A percentile compares a stretch with the other conserved stretches of the same genome.
phyloP scores from a whole-genome alignment of 345 rosid species.

The Gossypium stocksii region DNA sequence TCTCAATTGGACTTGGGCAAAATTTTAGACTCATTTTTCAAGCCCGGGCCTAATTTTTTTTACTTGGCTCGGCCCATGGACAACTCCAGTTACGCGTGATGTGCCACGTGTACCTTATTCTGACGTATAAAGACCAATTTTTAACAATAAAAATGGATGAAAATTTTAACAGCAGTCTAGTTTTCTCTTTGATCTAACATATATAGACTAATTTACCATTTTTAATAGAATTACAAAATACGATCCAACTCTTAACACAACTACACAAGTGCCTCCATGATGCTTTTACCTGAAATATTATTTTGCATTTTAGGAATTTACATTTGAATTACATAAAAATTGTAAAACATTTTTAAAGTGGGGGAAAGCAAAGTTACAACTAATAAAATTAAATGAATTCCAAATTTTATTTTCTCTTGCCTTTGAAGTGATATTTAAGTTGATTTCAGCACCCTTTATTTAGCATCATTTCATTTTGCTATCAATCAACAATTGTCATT shows the following conservation, averaged over 20 bases:
- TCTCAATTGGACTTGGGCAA: too few species aligned
- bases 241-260: too few species aligned
- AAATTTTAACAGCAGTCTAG: fast-evolving
- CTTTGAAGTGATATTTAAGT: not conserved
- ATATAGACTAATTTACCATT: fast-evolving
- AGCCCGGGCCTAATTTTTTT: too few species aligned
- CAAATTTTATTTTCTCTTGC: not conserved
- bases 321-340: not conserved
- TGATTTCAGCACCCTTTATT: not conserved
- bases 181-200: too few species aligned
- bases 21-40: too few species aligned
- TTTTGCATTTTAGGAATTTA: not conserved
- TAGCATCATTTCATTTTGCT: not conserved
- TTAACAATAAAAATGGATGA: too few species aligned
- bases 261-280: fast-evolving
- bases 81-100: too few species aligned
- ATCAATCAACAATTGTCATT: not conserved
- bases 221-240: too few species aligned
- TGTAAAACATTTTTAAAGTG: not conserved
- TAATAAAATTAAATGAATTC: not conserved
- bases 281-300: too few species aligned
- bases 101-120: too few species aligned
- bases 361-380: not conserved
- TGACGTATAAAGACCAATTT: too few species aligned
- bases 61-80: too few species aligned